These are phyloP conservation scores for Fusarium kyushuense DNA, from an alignment of 2,329 filamentous ascomycete species.

Conservation along the genomic window DNA sequence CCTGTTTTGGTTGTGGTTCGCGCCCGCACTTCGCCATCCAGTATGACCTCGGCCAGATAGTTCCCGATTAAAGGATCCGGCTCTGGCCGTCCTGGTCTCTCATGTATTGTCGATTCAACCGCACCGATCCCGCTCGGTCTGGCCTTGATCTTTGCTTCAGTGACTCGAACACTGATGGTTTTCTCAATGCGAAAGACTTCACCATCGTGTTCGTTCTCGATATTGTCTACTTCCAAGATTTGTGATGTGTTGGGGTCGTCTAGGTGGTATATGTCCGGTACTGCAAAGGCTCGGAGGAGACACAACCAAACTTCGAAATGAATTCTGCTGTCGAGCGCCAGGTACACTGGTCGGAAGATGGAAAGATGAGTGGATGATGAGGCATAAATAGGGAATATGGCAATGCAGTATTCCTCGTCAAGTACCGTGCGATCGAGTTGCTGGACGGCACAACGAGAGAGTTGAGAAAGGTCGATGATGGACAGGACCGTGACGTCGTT, in stretches of 20 bases:
- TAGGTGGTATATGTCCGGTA: conserved; percentile 87
- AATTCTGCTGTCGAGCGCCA: conserved; percentile 86
- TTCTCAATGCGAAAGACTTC: conserved; percentile 73
- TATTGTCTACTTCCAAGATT: conserved; percentile 56
- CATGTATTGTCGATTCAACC: conserved; percentile 36
- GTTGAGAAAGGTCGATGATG: conserved; percentile 86
- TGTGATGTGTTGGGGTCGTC: conserved; percentile 59
- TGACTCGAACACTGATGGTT: conserved; percentile 67
- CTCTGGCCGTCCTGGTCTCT: conserved; percentile 43
- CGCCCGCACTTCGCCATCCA: conserved; percentile 83
- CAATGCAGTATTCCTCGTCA: conserved; percentile 93
- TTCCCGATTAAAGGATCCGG: conserved; percentile 69
- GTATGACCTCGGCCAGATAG: conserved; percentile 81
- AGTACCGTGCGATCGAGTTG: conserved; percentile 90
- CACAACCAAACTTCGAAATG: conserved; percentile 99
- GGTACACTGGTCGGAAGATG: conserved; percentile 87
- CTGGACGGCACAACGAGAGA: conserved; percentile 91
- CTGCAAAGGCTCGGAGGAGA: conserved; percentile 87
- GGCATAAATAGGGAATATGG: conserved; percentile 94
- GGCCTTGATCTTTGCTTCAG: conserved; percentile 71
- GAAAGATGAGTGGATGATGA: conserved; percentile 78
- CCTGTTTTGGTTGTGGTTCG: conserved; percentile 78
- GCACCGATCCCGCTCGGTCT: conserved; percentile 43
- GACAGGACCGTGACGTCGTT: conserved; percentile 84
- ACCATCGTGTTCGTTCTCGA: conserved; percentile 56